These are phyloP conservation scores for Colletotrichum godetiae DNA, from an alignment of 2,329 filamentous ascomycete genomes.

Conservation along the genomic window DNA sequence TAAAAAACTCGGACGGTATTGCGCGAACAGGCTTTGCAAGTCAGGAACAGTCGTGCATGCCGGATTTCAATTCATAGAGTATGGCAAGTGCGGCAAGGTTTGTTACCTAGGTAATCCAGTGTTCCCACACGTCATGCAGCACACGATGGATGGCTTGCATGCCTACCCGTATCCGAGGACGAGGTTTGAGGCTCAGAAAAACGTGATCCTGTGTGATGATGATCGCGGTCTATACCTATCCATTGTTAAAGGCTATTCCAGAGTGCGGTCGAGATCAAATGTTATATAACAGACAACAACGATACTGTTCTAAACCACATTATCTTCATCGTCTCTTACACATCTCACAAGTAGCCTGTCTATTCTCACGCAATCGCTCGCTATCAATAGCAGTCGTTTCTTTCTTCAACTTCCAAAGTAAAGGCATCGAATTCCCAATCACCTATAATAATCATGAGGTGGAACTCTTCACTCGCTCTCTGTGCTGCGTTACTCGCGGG, in stretches of 20 bases:
- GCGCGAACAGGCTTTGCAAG: background rate
- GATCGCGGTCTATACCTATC: background rate
- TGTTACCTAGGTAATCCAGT: background rate
- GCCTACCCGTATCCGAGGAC: background rate
- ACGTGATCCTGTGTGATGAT: background rate
- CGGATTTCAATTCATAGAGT: background rate
- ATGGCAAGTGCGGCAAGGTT: background rate
- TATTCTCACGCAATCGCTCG: too few species aligned
- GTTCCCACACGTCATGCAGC: background rate
- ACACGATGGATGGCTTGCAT: background rate
- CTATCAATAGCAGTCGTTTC: too few species aligned
- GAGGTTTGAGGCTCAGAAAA: background rate
- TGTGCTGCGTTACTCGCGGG: too few species aligned
- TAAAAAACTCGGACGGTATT: background rate
- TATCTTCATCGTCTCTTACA: too few species aligned
- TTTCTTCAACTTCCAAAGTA: too few species aligned
- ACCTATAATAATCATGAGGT: too few species aligned
- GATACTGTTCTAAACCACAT: too few species aligned
- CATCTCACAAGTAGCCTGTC: too few species aligned
- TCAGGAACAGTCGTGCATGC: background rate
- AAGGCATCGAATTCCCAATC: too few species aligned
- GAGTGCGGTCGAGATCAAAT: background rate
- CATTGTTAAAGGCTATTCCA: background rate
- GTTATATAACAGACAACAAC: background rate
- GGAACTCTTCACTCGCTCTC: too few species aligned